These are phyloP conservation scores for Populus trichocarpa DNA, from an alignment of 441 rosid species.

Conservation along the genomic window DNA sequence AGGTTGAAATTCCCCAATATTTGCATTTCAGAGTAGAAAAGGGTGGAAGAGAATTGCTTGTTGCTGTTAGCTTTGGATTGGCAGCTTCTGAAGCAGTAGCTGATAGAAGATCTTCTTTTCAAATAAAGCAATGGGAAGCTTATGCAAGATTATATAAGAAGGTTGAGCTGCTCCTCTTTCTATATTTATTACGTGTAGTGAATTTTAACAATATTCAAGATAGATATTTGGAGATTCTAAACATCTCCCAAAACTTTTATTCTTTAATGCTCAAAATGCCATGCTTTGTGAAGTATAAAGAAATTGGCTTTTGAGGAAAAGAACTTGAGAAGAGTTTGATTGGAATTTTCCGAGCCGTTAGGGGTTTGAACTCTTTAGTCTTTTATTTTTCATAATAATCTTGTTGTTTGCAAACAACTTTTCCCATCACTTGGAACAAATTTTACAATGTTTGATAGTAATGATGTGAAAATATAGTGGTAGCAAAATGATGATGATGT, in stretches of 20 bases:
- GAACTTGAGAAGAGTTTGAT: neutral
- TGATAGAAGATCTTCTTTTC: constrained; percentile 64
- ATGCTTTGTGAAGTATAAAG: neutral
- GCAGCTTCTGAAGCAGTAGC: constrained; percentile 77
- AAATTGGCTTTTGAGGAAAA: neutral
- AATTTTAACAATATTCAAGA: neutral
- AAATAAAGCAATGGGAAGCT: constrained; percentile 66
- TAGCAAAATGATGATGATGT: too few species aligned
- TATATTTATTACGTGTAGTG: neutral
- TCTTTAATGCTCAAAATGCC: neutral
- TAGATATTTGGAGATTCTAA: neutral
- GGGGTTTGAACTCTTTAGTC: too few species aligned
- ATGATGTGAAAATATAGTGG: too few species aligned
- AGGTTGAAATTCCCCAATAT: neutral
- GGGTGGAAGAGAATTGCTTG: constrained; percentile 66
- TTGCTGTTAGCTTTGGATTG: constrained; percentile 74
- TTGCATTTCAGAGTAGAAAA: constrained; percentile 54
- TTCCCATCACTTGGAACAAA: too few species aligned
- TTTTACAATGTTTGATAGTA: too few species aligned
- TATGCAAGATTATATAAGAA: constrained; percentile 68
- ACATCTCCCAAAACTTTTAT: neutral
- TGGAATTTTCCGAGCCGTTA: neutral
- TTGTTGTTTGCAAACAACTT: too few species aligned
- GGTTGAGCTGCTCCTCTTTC: constrained; percentile 33
- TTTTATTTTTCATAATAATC: too few species aligned